These are phyloP conservation scores for Ramichloridium luteum DNA, from an alignment of 2,329 filamentous ascomycete genomes.

Conservation along the genomic window DNA sequence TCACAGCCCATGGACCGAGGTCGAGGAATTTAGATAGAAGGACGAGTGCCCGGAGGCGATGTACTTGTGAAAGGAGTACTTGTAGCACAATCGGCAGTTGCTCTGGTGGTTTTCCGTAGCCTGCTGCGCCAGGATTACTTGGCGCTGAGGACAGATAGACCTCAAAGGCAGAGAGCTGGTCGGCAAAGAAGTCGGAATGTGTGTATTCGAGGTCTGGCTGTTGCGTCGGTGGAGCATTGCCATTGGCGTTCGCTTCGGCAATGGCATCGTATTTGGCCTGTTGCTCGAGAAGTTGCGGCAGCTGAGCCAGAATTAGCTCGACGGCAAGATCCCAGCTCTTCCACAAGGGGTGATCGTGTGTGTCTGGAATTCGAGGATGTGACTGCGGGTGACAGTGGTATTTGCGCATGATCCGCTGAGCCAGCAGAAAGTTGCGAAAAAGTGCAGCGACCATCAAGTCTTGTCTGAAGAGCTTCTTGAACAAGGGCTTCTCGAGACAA, in stretches of 20 bases:
- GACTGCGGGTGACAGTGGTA: conserved; percentile 94
- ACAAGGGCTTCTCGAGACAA: conserved; percentile 73
- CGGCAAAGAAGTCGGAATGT: conserved; percentile 91
- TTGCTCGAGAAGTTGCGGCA: conserved; percentile 69
- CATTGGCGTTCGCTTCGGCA: conserved; percentile 11
- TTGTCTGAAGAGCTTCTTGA: conserved; percentile 93
- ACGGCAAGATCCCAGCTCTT: conserved; percentile 96
- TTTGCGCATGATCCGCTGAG: conserved; percentile 88
- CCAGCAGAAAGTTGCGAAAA: conserved; percentile 89
- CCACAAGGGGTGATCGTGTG: conserved; percentile 89
- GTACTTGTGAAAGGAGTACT: conserved; percentile 89
- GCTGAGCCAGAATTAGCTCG: conserved; percentile 82
- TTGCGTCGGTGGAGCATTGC: conserved; percentile 10
- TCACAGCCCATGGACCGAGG: conserved; percentile 95
- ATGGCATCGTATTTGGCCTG: conserved; percentile 43
- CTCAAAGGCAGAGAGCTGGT: conserved; percentile 93
- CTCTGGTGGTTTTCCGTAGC: conserved; percentile 59
- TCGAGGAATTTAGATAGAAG: conserved; percentile 88
- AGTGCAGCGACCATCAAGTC: conserved; percentile 98
- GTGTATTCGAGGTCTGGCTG: conserved; percentile 67
- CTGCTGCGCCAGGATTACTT: conserved; percentile 71
- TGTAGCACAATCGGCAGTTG: conserved; percentile 94
- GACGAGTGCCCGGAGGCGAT: conserved; percentile 80
- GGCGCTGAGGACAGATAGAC: conserved; percentile 85
- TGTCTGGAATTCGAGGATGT: conserved; percentile 82